These are phyloP conservation scores for Exophiala oligosperma DNA, from an alignment of 2,329 filamentous ascomycete species.

Conservation along the genomic window DNA sequence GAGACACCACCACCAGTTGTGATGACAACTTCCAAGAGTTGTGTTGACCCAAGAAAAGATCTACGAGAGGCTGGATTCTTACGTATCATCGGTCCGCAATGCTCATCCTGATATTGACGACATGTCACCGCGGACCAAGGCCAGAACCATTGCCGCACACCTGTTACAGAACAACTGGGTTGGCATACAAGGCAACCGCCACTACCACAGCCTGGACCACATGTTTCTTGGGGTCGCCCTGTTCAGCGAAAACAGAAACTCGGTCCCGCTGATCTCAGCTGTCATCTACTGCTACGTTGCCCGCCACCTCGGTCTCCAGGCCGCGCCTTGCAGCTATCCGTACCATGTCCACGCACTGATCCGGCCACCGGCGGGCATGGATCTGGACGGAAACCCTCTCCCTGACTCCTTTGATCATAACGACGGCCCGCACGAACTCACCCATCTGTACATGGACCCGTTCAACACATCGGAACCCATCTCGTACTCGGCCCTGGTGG, in stretches of 20 bases:
- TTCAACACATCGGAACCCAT: constrained; percentile 72
- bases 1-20: background rate
- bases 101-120: constrained; percentile 55
- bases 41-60: constrained; percentile 47
- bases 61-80: constrained; percentile 62
- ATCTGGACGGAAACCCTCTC: constrained; percentile 55
- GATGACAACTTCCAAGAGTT: constrained; percentile 17
- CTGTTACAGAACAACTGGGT: constrained; percentile 67
- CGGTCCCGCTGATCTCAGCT: constrained; percentile 81
- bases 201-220: constrained; percentile 80
- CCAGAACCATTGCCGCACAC: constrained; percentile 67
- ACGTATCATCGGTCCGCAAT: constrained; percentile 58
- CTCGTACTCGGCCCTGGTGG: constrained; percentile 57
- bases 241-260: constrained; percentile 69
- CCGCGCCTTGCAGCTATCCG: constrained; percentile 77
- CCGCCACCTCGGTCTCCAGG: constrained; percentile 69
- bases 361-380: constrained; percentile 56
- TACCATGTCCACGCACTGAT: constrained; percentile 84
- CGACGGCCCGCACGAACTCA: constrained; percentile 27
- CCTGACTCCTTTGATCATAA: constrained; percentile 12
- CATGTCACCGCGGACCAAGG: constrained; percentile 65
- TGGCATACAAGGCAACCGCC: constrained; percentile 65
- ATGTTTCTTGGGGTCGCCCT: constrained; percentile 84
- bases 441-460: constrained; percentile 73
- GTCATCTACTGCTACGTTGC: constrained; percentile 85